These are phyloP conservation scores for Knoxdaviesia proteae DNA, from an alignment of 2,329 filamentous ascomycete genomes.

Conservation along the genomic window DNA sequence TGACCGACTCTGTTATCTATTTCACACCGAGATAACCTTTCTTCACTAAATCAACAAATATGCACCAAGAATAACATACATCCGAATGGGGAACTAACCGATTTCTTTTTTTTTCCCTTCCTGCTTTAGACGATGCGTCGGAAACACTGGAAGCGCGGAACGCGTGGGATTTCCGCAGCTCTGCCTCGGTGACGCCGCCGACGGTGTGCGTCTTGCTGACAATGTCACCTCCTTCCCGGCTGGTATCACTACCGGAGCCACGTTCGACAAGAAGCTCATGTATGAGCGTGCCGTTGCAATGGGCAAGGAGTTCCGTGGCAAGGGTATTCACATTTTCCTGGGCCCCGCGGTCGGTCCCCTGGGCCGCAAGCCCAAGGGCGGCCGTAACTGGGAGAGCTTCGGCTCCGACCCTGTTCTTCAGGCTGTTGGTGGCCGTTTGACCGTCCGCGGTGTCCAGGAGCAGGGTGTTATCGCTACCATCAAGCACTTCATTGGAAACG, in stretches of 20 bases:
- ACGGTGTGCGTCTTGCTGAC: slow-evolving; percentile 53
- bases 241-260: slow-evolving; percentile 58
- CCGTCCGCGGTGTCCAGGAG: slow-evolving; percentile 49
- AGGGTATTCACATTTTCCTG: slow-evolving; percentile 51
- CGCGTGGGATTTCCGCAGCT: slow-evolving; percentile 53
- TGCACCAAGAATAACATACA: neutral
- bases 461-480: slow-evolving; percentile 35
- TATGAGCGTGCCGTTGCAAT: slow-evolving; percentile 46
- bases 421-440: slow-evolving; percentile 56
- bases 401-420: slow-evolving; percentile 53
- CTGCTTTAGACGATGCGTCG: slow-evolving; percentile 38
- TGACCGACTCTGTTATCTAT: too few species aligned
- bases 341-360: slow-evolving; percentile 52
- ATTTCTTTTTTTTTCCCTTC: neutral
- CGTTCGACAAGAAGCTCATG: slow-evolving; percentile 53
- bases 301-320: slow-evolving; percentile 51
- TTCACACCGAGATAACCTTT: too few species aligned
- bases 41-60: too few species aligned
- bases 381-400: slow-evolving; percentile 59
- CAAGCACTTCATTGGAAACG: slow-evolving; percentile 34
- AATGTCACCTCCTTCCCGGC: slow-evolving; percentile 59
- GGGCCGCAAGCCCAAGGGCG: slow-evolving; percentile 50
- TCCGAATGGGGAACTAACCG: neutral
- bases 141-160: slow-evolving; percentile 51
- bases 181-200: slow-evolving; percentile 50